Conservation (phyloP, 352 stramenopile species). For the Phytopythium ostracodes region DNA sequence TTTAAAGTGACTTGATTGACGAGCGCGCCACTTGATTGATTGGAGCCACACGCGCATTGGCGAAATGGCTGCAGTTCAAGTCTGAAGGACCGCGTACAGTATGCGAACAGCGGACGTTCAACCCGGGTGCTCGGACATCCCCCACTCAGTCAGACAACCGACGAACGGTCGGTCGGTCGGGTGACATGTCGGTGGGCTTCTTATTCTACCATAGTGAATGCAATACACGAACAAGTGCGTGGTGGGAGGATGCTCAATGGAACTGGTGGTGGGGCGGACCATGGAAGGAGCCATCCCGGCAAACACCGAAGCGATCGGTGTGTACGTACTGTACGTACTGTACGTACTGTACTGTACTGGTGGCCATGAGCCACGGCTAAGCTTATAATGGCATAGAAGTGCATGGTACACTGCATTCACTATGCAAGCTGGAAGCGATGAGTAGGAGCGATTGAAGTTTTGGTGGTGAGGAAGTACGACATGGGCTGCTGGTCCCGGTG, state of each 20-base stretch:
- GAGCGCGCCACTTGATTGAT: conserved; percentile 6
- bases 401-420: too few species aligned
- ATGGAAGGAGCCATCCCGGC: not conserved
- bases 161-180: too few species aligned
- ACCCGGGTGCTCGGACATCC: not conserved
- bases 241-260: not conserved
- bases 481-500: not conserved
- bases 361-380: too few species aligned
- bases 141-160: not conserved
- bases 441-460: too few species aligned
- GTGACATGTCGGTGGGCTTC: not conserved
- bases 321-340: too few species aligned
- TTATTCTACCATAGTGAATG: too few species aligned
- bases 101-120: too few species aligned
- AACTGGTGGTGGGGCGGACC: not conserved
- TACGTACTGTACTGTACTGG: too few species aligned
- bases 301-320: not conserved
- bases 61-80: conserved; percentile 8
- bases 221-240: too few species aligned
- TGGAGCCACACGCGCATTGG: conserved; percentile 7
- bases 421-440: too few species aligned
- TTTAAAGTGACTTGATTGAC: conserved; percentile 4
- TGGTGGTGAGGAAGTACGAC: not conserved
- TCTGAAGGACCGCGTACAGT: conserved; percentile 2
- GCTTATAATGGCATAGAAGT: too few species aligned